Base-by-base conservation (phyloP, 75 land plant species). In the Picea glauca region DNA sequence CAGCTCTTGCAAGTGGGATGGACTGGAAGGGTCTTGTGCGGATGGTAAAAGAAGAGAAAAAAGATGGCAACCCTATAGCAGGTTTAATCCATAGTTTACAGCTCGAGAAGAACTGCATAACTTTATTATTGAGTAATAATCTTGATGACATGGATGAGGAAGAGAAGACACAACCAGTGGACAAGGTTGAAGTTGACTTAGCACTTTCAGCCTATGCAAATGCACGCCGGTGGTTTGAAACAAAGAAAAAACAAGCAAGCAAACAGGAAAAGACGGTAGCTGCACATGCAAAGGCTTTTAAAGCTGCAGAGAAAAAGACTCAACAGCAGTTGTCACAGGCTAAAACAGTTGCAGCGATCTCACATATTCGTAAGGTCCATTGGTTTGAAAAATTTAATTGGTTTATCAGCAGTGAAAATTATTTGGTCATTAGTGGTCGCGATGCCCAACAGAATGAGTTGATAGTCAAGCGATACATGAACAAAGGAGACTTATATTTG, bases 351-450 rank as follows among this genome's bases (percentile, higher is more conserved):
- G 99, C 99, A 26, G 82, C 90, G 65, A 96, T 96, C 46, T 87
- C 99, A 78, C 99, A 96, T 84, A 88, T 93, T 81, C 91, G 96
- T 58, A 96, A 94, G 78, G 99, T 96, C 72, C 99, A 93, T 73
- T 93, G 99, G 99, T 96, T 96, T 85, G 99, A 96, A 81, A 96
- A 96, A 79, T 96, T 96, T 78, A 93, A 96, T 81, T 96, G 96
- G 99, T 93, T 96, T 76, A 88, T 93, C 46, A 93, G 89, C 89
- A 96, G 96, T 84, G 99, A 96, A 73, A 96, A 93, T 85, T 94
- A 96, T 77, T 65, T 96, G 87, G 82, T 96, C 58, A 89, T 96
- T 60, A 93, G 99, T 88, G 99, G 99, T 5, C 94, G 94, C 35
- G 99, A 96, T 91, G 99, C 96, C 62, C 96, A 96, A 75, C 99